phyloP scores from a whole-genome alignment of 140 eudicot species.

The Oenanthe javanica region DNA sequence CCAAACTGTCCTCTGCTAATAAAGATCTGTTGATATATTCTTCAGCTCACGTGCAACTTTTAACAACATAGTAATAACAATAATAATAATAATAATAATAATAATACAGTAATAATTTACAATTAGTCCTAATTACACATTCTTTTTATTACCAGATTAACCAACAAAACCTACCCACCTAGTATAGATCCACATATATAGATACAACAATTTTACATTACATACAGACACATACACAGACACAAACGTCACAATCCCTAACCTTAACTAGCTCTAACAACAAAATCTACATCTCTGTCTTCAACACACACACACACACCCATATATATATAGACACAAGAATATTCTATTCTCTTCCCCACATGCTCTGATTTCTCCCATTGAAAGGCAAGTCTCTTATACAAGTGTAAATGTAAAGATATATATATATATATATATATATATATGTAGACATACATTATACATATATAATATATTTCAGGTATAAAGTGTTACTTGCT shows the following conservation, averaged over 20 bases:
- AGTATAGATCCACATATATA: not conserved
- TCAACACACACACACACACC: not conserved
- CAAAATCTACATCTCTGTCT: not conserved
- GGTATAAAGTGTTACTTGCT: constrained; percentile 13
- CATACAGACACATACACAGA: not conserved
- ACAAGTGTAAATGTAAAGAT: constrained; percentile 18
- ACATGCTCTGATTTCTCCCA: constrained; percentile 7
- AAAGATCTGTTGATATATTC: not conserved
- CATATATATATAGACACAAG: not conserved
- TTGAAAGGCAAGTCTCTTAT: constrained; percentile 14
- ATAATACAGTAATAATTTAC: too few species aligned
- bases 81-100: too few species aligned
- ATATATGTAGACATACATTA: not conserved
- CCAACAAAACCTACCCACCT: not conserved
- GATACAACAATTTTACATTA: not conserved
- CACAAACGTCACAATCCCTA: constrained; percentile 12
- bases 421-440: not conserved
- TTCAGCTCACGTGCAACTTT: not conserved
- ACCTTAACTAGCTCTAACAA: constrained; percentile 2
- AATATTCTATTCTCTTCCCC: not conserved
- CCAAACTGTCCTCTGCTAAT: not conserved
- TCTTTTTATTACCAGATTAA: not conserved
- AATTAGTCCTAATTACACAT: not conserved
- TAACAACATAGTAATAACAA: too few species aligned
- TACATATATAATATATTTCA: not conserved